A percentile compares a stretch with the other conserved stretches of the same genome.
Conservation (phyloP, 2,329 filamentous ascomycete species). For the Exophiala mesophila region DNA sequence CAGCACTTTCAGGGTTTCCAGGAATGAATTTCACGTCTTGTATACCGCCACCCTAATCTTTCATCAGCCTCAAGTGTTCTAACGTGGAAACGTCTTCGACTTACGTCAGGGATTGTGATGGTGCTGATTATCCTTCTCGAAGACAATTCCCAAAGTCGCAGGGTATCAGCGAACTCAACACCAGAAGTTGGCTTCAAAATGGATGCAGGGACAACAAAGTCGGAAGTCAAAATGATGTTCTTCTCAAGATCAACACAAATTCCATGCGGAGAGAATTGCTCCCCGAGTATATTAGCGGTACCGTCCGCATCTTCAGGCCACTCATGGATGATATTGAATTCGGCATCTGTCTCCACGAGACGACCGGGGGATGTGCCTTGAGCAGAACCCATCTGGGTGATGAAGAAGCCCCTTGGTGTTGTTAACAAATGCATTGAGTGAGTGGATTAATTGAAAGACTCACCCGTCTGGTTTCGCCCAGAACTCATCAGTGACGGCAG, state of each 20-base stretch:
- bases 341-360: conserved; percentile 55
- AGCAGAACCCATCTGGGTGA: conserved; percentile 59
- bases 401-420: conserved; percentile 47
- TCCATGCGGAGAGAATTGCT: conserved; percentile 60
- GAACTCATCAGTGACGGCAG: conserved; percentile 59
- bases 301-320: conserved; percentile 55
- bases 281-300: conserved; percentile 52
- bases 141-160: conserved; percentile 55
- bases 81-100: no score
- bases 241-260: conserved; percentile 55
- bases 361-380: conserved; percentile 55
- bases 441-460: neutral
- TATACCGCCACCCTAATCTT: conserved; percentile 52
- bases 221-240: conserved; percentile 56
- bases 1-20: conserved; percentile 53
- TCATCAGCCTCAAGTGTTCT: no score
- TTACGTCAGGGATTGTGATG: conserved; percentile 52
- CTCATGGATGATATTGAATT: conserved; percentile 58
- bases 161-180: conserved; percentile 52
- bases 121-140: conserved; percentile 54
- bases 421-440: no score
- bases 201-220: conserved; percentile 58
- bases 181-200: conserved; percentile 57
- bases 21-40: conserved; percentile 64
- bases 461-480: conserved; percentile 57